These are phyloP conservation scores for Colletotrichum filicis DNA, from an alignment of 2,329 filamentous ascomycete genomes.

Conservation along the genomic window DNA sequence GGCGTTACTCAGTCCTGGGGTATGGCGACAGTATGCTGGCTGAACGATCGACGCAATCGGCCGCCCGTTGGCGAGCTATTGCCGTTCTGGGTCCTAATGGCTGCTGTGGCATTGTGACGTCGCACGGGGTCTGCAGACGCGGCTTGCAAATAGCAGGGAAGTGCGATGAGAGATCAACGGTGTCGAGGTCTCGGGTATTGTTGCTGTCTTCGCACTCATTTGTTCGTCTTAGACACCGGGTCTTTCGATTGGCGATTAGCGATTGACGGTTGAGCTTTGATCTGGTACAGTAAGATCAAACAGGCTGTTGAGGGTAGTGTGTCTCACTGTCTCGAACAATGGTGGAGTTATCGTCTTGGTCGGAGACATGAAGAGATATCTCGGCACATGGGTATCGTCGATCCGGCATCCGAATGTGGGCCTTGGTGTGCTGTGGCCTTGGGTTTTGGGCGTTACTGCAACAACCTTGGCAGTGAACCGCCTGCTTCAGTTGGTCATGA, in stretches of 20 bases:
- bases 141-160: background rate
- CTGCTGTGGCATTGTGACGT: conserved; percentile 15
- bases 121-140: conserved; percentile 15
- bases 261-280: background rate
- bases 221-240: background rate
- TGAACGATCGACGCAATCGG: conserved; percentile 33
- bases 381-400: background rate
- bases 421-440: background rate
- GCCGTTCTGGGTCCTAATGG: conserved; percentile 18
- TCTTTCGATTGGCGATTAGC: background rate
- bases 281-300: background rate
- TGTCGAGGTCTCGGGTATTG: background rate
- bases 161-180: background rate
- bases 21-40: conserved; percentile 26
- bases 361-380: background rate
- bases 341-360: background rate
- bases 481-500: conserved; percentile 16
- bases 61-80: conserved; percentile 28
- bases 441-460: background rate
- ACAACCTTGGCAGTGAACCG: background rate
- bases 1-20: background rate
- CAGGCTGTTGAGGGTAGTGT: background rate
- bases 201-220: background rate
- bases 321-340: background rate
- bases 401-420: background rate